phyloP scores from a whole-genome alignment of 495 filamentous ascomycete species.

The Xylaria castorea region DNA sequence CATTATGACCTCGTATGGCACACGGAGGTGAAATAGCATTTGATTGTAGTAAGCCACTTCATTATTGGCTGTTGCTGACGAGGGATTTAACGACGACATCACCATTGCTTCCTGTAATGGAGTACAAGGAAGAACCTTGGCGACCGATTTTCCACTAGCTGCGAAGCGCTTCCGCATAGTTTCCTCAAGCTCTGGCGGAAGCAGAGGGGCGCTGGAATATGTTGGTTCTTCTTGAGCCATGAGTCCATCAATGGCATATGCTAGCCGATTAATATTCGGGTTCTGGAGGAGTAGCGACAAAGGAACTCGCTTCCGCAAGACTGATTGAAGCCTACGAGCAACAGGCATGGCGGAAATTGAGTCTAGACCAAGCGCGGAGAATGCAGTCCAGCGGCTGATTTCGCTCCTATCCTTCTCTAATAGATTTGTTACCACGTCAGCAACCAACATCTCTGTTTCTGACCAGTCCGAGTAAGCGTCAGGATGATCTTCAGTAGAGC shows the following conservation, averaged over 20 bases:
- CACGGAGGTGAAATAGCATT: slow-evolving; percentile 47
- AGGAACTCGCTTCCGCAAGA: slow-evolving; percentile 52
- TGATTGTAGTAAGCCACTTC: slow-evolving; percentile 52
- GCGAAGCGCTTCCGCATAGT: slow-evolving; percentile 43
- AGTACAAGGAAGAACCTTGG: slow-evolving; percentile 74
- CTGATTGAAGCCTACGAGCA: slow-evolving; percentile 56
- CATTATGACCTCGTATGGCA: slow-evolving; percentile 36
- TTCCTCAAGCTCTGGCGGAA: slow-evolving; percentile 47
- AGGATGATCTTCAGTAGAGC: slow-evolving; percentile 34
- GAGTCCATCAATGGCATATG: slow-evolving; percentile 34
- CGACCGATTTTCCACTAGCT: slow-evolving; percentile 45
- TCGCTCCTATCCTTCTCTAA: slow-evolving; percentile 61
- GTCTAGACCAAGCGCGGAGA: slow-evolving; percentile 69
- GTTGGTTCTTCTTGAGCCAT: neutral
- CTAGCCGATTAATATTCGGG: slow-evolving; percentile 63
- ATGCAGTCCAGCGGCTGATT: slow-evolving; percentile 58
- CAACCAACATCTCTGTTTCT: slow-evolving; percentile 55
- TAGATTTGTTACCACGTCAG: slow-evolving; percentile 48
- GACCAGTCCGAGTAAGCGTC: slow-evolving; percentile 56
- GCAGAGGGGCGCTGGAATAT: slow-evolving; percentile 31
- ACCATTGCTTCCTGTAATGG: slow-evolving; percentile 85
- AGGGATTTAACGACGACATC: slow-evolving; percentile 46
- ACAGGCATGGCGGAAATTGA: slow-evolving; percentile 80
- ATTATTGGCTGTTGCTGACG: neutral
- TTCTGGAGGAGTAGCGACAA: slow-evolving; percentile 70